phyloP scores from a whole-genome alignment of 2,329 filamentous ascomycete species.

The Apiospora malaysiana region DNA sequence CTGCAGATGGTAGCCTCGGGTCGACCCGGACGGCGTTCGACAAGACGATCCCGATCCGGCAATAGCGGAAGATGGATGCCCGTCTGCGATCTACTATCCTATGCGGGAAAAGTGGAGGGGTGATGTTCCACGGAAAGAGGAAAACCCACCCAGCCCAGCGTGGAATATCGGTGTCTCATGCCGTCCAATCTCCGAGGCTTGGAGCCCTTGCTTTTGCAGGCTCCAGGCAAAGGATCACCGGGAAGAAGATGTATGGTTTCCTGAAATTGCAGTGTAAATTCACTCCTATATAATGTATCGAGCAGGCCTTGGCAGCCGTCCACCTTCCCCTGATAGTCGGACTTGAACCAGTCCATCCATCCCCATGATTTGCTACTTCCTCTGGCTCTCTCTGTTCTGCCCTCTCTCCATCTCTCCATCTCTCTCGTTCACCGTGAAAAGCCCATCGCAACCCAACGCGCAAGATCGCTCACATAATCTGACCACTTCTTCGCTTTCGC shows the following conservation, averaged over 20 bases:
- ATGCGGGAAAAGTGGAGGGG: conserved; percentile 9
- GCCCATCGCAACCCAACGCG: not conserved
- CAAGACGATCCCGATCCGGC: conserved; percentile 6
- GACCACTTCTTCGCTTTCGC: conserved; percentile 9
- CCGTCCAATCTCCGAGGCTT: not conserved
- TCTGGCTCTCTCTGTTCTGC: not conserved
- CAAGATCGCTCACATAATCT: not conserved
- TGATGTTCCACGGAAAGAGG: not conserved
- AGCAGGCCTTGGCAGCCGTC: not conserved
- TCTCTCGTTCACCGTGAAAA: not conserved
- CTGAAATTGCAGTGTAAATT: conserved; percentile 18
- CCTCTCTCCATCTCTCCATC: too few relatives aligned
- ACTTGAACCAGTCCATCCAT: not conserved
- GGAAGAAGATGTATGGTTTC: not conserved
- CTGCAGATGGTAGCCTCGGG: not conserved
- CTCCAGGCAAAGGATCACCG: not conserved
- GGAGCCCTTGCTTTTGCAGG: too few relatives aligned
- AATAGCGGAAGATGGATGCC: conserved; percentile 14
- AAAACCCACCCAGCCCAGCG: not conserved
- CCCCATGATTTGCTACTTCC: not conserved
- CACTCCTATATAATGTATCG: conserved; percentile 13
- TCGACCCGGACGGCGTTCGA: not conserved
- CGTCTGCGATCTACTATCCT: not conserved
- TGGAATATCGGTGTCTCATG: not conserved
- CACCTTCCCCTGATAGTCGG: not conserved